Conservation (phyloP, 768 basidiomycete genomes). For the Cyclocybe aegerita region DNA sequence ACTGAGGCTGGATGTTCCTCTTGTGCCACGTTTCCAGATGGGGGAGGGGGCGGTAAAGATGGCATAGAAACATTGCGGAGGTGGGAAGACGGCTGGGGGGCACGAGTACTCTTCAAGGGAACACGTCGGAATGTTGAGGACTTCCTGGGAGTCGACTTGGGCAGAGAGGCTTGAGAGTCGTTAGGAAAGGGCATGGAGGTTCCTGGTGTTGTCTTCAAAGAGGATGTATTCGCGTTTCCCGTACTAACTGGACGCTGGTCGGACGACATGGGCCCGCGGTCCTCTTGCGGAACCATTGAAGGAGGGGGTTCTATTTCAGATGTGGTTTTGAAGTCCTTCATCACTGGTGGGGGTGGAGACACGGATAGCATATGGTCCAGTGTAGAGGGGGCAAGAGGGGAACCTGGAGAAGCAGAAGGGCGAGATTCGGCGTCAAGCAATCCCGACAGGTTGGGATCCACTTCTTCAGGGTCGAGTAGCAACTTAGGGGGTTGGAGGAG, state of each 20-base stretch:
- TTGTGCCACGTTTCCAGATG: not conserved
- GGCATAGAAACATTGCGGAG: slow-evolving; percentile 22
- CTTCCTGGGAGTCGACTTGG: slow-evolving; percentile 22
- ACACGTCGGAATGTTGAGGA: slow-evolving; percentile 55
- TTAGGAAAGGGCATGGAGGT: not conserved
- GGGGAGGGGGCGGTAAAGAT: slow-evolving; percentile 20
- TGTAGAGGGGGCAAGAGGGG: too few species aligned
- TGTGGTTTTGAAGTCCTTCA: too few species aligned
- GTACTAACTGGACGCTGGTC: too few species aligned
- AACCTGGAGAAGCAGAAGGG: too few species aligned
- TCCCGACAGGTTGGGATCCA: too few species aligned
- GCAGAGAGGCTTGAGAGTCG: slow-evolving; percentile 7
- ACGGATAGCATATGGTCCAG: too few species aligned
- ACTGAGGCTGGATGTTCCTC: not conserved
- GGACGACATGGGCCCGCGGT: not conserved
- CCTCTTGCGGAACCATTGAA: not conserved
- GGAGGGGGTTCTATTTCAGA: too few species aligned
- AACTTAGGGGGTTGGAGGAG: slow-evolving; percentile 21
- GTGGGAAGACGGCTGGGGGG: slow-evolving; percentile 17
- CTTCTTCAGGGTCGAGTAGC: slow-evolving; percentile 11
- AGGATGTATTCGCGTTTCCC: too few species aligned
- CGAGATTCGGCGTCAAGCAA: too few species aligned
- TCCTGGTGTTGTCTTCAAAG: too few species aligned
- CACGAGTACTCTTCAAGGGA: slow-evolving; percentile 22
- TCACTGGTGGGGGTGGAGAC: too few species aligned